Base-by-base conservation (phyloP, 164 flowering plant genomes). In the Warburgia ugandensis region DNA sequence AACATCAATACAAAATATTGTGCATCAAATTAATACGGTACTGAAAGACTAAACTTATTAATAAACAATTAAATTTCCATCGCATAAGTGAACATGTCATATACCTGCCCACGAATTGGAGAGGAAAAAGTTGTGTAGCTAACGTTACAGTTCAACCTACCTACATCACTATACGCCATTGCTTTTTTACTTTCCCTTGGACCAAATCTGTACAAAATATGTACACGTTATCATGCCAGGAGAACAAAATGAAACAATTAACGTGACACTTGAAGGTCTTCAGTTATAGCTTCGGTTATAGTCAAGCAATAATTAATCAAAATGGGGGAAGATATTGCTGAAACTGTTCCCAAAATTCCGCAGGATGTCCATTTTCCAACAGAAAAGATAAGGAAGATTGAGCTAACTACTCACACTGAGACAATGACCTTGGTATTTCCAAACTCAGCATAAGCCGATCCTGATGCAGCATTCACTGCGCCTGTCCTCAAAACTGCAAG, bases 131-230 rank as follows among this genome's bases (percentile, higher is more conserved):
- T 73, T 54, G 95, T 88, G 61, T 76, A 88, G 73, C 80, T 84
- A 56, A 92, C 95, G 68, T 69, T 77, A 65, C 99, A 92, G 67
- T 88, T 92, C 54, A 92, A 58, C 41, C 99, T 75, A 16, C 99
- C 99, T 22, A 67, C 57, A 52, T 88, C 91, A 62, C 95, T 86
- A 57, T 84, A 92, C 83, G 79, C 60, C 95, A 86, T 82, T 54
- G 99, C 97, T 64, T 92, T 92, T 77, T 86, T 88, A 60, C 99
- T 92, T 69, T 92, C 97, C 67, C 99, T 80, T 13, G 99, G 99
- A 61, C 99, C 99, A 72, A 84, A 92, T 52, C 98, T 92, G 68
- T 47, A 67, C 1, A 6, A 49, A 41, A 35, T 7, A 33, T 7
- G 3, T 6, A 36, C 23, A 9, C 11, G 19, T 45, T n/a, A 45